Evolutionary conservation across 164 flowering plant genomes (phyloP).

Genomic region (Nelumbo lutea): DNA sequence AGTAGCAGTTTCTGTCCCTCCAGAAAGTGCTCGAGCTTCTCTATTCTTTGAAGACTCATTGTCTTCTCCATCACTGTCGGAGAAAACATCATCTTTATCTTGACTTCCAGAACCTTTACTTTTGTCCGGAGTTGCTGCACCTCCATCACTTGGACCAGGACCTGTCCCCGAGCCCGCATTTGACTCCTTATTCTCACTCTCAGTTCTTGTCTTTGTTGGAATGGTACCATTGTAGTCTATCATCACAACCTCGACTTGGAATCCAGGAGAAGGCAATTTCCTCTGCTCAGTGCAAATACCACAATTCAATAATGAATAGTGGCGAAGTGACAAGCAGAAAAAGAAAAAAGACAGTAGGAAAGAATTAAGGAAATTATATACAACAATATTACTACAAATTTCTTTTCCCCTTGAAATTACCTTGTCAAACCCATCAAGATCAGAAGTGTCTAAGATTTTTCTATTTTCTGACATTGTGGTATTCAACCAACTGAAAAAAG

Average conservation of each 20-base stretch:
- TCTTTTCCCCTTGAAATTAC: conserved; percentile 25
- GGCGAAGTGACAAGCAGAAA: not conserved
- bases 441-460: conserved; percentile 59
- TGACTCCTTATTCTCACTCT: conserved; percentile 29
- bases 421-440: conserved; percentile 96
- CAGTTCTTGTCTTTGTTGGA: conserved; percentile 29
- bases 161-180: conserved; percentile 37
- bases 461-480: conserved; percentile 94
- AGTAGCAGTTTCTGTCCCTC: conserved; percentile 21
- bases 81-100: conserved; percentile 85
- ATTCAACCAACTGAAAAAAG: conserved; percentile 79
- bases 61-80: conserved; percentile 74
- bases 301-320: not conserved
- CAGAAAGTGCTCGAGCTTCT: conserved; percentile 25
- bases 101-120: conserved; percentile 34
- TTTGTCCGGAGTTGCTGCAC: conserved; percentile 19
- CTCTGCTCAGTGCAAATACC: conserved; percentile 52
- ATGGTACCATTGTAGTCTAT: conserved; percentile 53
- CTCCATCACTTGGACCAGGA: conserved; percentile 27
- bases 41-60: conserved; percentile 40
- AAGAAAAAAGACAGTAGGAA: not conserved
- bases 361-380: not conserved
- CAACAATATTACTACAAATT: not conserved
- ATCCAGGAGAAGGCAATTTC: conserved; percentile 95
- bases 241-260: conserved; percentile 89